These are phyloP conservation scores for Brasilioporus rufonigricans DNA, from an alignment of 768 basidiomycete genomes.

Conservation along the genomic window DNA sequence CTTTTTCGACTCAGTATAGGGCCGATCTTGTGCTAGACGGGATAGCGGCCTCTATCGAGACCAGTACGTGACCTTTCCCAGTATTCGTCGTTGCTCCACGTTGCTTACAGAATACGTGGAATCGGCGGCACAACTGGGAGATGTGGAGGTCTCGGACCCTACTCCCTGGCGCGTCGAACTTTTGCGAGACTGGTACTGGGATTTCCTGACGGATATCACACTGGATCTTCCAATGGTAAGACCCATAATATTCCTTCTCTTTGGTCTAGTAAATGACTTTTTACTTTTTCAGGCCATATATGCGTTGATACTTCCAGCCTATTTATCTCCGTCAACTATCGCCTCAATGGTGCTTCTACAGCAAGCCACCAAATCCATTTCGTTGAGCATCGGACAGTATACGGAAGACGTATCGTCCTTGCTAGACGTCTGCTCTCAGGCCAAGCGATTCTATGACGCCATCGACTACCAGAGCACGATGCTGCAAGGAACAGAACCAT, in stretches of 20 bases:
- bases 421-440: constrained; percentile 11
- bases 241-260: not conserved
- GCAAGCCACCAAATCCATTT: constrained; percentile 26
- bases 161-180: constrained; percentile 15
- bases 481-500: constrained; percentile 18
- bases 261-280: not conserved
- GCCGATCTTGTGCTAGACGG: constrained; percentile 39
- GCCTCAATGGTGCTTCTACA: constrained; percentile 36
- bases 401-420: constrained; percentile 5
- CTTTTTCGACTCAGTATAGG: constrained; percentile 37
- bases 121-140: constrained; percentile 31
- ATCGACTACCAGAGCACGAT: constrained; percentile 20
- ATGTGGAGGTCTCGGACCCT: constrained; percentile 30
- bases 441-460: constrained; percentile 20
- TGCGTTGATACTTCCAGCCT: constrained; percentile 20
- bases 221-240: constrained; percentile 36
- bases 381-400: constrained; percentile 15
- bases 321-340: constrained; percentile 29
- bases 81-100: not conserved
- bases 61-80: constrained; percentile 25
- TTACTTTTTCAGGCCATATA: constrained; percentile 21
- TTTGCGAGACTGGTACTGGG: constrained; percentile 38
- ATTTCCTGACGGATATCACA: constrained; percentile 26
- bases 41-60: constrained; percentile 25
- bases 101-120: constrained; percentile 35